Evolutionary conservation across 345 rosid species (phyloP), one percentile per base, ranked within the genome.

Genomic region (Murraya paniculata): DNA sequence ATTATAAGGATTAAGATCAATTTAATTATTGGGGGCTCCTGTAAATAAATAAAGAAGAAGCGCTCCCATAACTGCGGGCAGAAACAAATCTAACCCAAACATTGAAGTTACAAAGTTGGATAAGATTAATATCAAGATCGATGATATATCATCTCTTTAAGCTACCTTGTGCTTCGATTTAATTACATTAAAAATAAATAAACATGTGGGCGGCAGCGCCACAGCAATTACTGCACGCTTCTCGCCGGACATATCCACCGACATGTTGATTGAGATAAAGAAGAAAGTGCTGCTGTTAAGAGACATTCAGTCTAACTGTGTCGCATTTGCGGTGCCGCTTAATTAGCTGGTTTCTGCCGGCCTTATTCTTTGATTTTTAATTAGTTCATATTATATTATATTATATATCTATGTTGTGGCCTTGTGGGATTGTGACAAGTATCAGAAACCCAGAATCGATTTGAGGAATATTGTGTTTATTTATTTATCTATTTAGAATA

Each of bases 211-310:
- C 4, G 74, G 57, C 76, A 56, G 64, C 68, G 50, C 50, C 50
- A 11, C 3, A 45, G 18, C 21, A 4, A 35, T 64, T 64, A 70
- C n/a, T n/a, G 79, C 85, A 73, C 36, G 80, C 31, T 45, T 30
- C 7, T 19, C 21, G 77, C 77, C 77, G 58, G 55, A 45, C 77
- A 28, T n/a, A 21, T 57, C 74, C 62, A 38, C 81, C 85, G 84
- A 78, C 86, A 76, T 68, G 41, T 76, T 64, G 27, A 73, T 70
- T 64, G 35, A 79, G 33, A 53, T 53, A 27, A 50, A 22, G 35
- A 30, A 39, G 5, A 33, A 73, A 68, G 14, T 60, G 73, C 57
- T 33, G 76, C 64, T 62, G 57, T 13, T 45, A 78, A 36, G 56
- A 35, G 59, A 64, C 60, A 53, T 68, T 57, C 60, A 75, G 71